Percentiles rank a stretch among this genome's conserved stretches.
Conservation (phyloP, 2,329 filamentous ascomycete species). For the Dothideomycetidae sp. region DNA sequence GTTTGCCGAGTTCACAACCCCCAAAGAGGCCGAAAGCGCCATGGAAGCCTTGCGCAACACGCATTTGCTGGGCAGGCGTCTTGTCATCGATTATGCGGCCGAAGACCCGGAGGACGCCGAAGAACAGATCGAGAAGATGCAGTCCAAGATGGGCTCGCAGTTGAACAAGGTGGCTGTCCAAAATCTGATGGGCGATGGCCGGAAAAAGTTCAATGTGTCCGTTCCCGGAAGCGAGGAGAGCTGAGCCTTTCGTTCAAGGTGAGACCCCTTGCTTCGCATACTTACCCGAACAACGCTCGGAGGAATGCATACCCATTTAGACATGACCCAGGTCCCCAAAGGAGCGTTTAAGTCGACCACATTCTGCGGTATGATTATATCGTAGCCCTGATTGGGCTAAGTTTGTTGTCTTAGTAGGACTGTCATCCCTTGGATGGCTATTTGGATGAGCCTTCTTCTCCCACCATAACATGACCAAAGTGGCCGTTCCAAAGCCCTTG, state of each 20-base stretch:
- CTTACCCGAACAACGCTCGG: neutral
- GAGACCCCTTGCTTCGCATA: slow-evolving; percentile 10
- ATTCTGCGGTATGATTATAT: neutral
- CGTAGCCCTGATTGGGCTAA: too few relatives aligned
- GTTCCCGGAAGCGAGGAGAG: slow-evolving; percentile 40
- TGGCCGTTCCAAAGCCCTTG: slow-evolving; percentile 7
- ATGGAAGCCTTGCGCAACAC: slow-evolving; percentile 85
- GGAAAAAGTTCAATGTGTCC: slow-evolving; percentile 73
- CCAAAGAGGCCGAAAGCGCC: slow-evolving; percentile 79
- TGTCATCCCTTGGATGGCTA: slow-evolving; percentile 4
- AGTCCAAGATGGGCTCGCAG: slow-evolving; percentile 85
- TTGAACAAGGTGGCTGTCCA: slow-evolving; percentile 82
- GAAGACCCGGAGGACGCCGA: slow-evolving; percentile 83
- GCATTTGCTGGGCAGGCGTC: slow-evolving; percentile 74
- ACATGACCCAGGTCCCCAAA: neutral
- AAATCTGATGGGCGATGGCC: slow-evolving; percentile 67
- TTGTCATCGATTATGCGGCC: slow-evolving; percentile 85
- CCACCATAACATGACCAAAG: too few relatives aligned
- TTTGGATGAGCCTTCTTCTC: too few relatives aligned
- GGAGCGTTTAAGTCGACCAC: neutral
- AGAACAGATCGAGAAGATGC: slow-evolving; percentile 92
- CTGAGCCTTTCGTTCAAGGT: slow-evolving; percentile 25
- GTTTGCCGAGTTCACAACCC: slow-evolving; percentile 88
- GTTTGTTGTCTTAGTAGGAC: too few relatives aligned
- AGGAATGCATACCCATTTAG: neutral